Base-by-base conservation (phyloP, 2,329 filamentous ascomycete genomes). In the Alternaria sp. region DNA sequence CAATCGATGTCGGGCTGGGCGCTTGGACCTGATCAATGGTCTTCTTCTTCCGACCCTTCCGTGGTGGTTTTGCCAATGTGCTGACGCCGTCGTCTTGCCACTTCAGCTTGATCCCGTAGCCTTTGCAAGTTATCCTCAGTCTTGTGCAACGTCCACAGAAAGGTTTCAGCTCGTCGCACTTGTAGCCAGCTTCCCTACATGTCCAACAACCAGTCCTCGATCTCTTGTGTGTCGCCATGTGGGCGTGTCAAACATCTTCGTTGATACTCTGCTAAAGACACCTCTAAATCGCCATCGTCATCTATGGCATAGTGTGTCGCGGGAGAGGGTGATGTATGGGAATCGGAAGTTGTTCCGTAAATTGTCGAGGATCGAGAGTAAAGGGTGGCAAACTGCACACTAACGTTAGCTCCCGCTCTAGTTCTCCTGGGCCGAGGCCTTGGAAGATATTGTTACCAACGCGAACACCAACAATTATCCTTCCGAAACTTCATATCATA, bases 141-240 rank as follows among this genome's bases (percentile, higher is more conserved):
- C 74, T 62, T 5, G 60, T 66, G 25, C 74, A 76, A 36, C 74
- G 58, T 16, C 68, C 65, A 32, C 74, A 76, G 40, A 62, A 66
- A 3, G 74, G 74, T 28, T 72, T 75, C 32, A 71, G 61, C 49
- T 76, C 74, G 46, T 76, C 73, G 63, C 74, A 76, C 52, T 76
- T 76, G 55, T 76, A 76, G 2, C 74, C 74, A 12, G 73, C 71
- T 58, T 74, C 72, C 16, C 73, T 60, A 62, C 74, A 76, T 4
- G 74, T 76, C 73, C 73, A 74, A 59, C 74, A 76, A 36, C 74
- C 74, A 8, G 72, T 73, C 36, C 74, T 61, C 12, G 71, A 68
- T 60, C 74, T 67, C 25, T 71, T 75, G 57, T 74, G 74, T 50
- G 66, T 63, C 49, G 62, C 64, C 65, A 68, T 68, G 5, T 50